Conservation (phyloP, 768 basidiomycete genomes). For the Boletus reticuloceps region DNA sequence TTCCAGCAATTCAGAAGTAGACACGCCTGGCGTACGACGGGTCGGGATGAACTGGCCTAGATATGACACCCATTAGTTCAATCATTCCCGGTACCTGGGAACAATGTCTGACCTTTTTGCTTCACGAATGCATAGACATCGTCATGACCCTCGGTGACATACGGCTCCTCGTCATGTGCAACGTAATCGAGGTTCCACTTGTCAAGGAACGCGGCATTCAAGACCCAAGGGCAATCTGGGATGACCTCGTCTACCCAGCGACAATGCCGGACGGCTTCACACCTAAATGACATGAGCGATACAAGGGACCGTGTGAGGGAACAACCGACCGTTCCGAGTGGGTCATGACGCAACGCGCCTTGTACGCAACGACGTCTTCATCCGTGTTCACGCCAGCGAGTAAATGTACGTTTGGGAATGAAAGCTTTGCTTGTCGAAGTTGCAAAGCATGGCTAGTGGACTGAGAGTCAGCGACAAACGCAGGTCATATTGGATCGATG, state of each 20-base stretch:
- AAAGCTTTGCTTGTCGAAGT: slow-evolving; percentile 92
- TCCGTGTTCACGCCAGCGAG: slow-evolving; percentile 94
- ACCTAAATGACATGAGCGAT: slow-evolving; percentile 38
- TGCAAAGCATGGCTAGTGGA: slow-evolving; percentile 82
- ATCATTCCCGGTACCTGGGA: not conserved
- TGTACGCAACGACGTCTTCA: slow-evolving; percentile 73
- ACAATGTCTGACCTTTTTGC: slow-evolving; percentile 57
- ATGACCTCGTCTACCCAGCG: slow-evolving; percentile 96
- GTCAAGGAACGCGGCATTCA: slow-evolving; percentile 78
- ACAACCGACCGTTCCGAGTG: slow-evolving; percentile 72
- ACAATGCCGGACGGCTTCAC: slow-evolving; percentile 93
- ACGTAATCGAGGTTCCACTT: slow-evolving; percentile 93
- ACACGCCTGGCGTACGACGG: slow-evolving; percentile 89
- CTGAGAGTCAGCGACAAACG: slow-evolving; percentile 4
- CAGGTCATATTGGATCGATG: slow-evolving; percentile 3
- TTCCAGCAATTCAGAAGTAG: slow-evolving; percentile 89
- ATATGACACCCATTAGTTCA: not conserved
- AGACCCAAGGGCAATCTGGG: slow-evolving; percentile 87
- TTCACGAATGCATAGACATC: slow-evolving; percentile 89
- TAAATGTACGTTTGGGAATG: slow-evolving; percentile 87
- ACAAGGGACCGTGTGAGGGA: not conserved
- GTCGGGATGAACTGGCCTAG: slow-evolving; percentile 94
- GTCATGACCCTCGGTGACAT: slow-evolving; percentile 70
- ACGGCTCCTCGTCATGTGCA: slow-evolving; percentile 93
- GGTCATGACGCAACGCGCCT: slow-evolving; percentile 83